Percentiles rank a stretch among this genome's conserved stretches.
Evolutionary conservation across 179 eudicot genomes (phyloP).

Genomic region (Heliamphora pulchella): DNA sequence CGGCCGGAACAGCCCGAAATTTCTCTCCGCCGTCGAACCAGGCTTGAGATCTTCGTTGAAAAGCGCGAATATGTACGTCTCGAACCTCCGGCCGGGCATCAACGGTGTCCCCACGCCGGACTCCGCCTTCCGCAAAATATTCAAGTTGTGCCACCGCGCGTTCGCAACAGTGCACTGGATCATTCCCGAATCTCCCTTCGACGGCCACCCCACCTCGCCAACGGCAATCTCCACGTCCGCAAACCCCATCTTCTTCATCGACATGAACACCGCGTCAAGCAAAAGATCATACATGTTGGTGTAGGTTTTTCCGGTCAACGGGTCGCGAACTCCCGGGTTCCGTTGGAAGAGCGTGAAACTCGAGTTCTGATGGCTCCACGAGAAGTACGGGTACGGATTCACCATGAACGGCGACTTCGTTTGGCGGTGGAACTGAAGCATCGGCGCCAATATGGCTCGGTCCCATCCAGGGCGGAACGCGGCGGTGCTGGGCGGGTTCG

Average conservation of each 20-base stretch:
- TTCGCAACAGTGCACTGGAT: conserved; percentile 50
- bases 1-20: conserved; percentile 76
- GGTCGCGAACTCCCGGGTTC: conserved; percentile 42
- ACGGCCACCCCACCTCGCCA: conserved; percentile 97
- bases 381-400: conserved; percentile 89
- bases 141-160: conserved; percentile 59
- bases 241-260: conserved; percentile 64
- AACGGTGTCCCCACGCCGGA: conserved; percentile 73
- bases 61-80: conserved; percentile 63
- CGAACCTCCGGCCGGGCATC: conserved; percentile 76
- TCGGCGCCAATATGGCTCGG: conserved; percentile 51
- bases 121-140: conserved; percentile 42
- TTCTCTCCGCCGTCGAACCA: conserved; percentile 70
- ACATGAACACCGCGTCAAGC: conserved; percentile 55
- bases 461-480: conserved; percentile 79
- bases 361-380: conserved; percentile 33
- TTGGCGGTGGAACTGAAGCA: conserved; percentile 61
- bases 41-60: conserved; percentile 80
- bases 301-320: conserved; percentile 41
- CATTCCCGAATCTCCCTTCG: conserved; percentile 49
- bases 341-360: conserved; percentile 41
- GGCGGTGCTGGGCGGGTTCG: conserved; percentile 71
- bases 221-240: conserved; percentile 63
- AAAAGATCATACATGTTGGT: conserved; percentile 60
- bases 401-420: conserved; percentile 71